Evolutionary conservation across 2,329 filamentous ascomycete species (phyloP).

Genomic region (Beauveria australis): DNA sequence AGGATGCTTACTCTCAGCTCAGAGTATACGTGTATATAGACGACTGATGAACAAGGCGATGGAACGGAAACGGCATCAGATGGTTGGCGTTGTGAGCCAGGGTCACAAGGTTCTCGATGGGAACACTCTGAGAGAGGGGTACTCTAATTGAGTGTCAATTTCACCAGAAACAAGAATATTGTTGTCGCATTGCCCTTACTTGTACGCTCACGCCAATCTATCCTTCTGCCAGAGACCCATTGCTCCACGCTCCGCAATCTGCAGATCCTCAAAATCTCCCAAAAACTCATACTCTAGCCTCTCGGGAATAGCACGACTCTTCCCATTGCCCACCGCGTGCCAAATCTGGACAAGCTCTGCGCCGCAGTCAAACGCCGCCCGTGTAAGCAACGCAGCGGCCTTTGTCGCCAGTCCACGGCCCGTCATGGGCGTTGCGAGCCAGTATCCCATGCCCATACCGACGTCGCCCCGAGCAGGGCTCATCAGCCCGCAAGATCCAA

Average conservation of each 20-base stretch:
- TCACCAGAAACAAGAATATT: too few relatives aligned
- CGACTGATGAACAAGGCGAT: too few relatives aligned
- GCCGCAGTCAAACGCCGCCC: slow-evolving; percentile 13
- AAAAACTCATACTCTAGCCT: slow-evolving; percentile 11
- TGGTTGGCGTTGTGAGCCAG: too few relatives aligned
- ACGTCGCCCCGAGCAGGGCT: not conserved
- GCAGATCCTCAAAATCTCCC: not conserved
- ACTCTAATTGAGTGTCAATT: too few relatives aligned
- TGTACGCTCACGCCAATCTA: not conserved
- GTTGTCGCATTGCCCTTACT: too few relatives aligned
- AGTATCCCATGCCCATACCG: slow-evolving; percentile 15
- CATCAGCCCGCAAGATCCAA: slow-evolving; percentile 15
- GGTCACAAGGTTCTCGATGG: too few relatives aligned
- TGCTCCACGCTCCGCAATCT: not conserved
- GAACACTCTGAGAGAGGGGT: too few relatives aligned
- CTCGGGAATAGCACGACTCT: slow-evolving; percentile 11
- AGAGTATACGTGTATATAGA: too few relatives aligned
- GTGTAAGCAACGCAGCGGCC: slow-evolving; percentile 12
- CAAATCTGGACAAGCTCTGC: slow-evolving; percentile 13
- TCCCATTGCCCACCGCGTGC: slow-evolving; percentile 12
- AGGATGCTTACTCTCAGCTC: too few relatives aligned
- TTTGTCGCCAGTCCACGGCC: slow-evolving; percentile 14
- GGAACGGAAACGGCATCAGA: too few relatives aligned
- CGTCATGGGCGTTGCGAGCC: slow-evolving; percentile 14
- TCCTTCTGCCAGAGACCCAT: slow-evolving; percentile 3